Conservation (phyloP, 208 protist genomes). For the Acanthamoeba quina region DNA sequence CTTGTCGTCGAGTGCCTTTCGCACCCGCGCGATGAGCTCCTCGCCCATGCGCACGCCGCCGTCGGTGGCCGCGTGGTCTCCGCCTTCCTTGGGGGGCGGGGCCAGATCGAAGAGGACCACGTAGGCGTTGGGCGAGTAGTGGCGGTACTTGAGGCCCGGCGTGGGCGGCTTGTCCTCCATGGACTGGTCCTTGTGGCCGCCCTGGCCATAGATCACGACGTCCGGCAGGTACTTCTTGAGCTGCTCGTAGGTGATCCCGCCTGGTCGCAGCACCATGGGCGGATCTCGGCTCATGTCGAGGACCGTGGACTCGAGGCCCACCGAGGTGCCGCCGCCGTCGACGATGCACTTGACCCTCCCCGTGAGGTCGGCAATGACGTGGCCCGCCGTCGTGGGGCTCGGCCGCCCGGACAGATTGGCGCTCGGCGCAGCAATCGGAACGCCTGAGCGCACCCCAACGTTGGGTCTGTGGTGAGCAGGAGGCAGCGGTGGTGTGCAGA, state of each 20-base stretch:
- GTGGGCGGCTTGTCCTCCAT: conserved; percentile 78
- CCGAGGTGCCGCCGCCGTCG: conserved; percentile 72
- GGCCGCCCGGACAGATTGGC: conserved; percentile 21
- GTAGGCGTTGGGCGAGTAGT: conserved; percentile 79
- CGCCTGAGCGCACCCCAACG: not conserved
- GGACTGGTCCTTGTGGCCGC: not conserved
- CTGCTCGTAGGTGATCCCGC: conserved; percentile 80
- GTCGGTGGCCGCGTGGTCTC: not conserved
- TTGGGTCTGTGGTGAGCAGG: not conserved
- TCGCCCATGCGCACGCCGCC: conserved; percentile 40
- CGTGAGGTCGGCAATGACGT: conserved; percentile 14
- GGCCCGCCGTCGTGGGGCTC: conserved; percentile 30
- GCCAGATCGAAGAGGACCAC: conserved; percentile 64
- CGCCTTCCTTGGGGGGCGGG: not conserved
- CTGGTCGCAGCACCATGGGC: conserved; percentile 78
- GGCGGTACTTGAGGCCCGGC: conserved; percentile 81
- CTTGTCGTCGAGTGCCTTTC: conserved; percentile 2
- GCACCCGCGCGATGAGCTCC: not conserved
- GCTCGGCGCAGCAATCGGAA: conserved; percentile 24
- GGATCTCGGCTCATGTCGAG: conserved; percentile 72
- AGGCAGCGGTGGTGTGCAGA: not conserved
- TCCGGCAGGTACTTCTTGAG: conserved; percentile 23
- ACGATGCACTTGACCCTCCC: conserved; percentile 55
- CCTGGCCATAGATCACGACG: not conserved
- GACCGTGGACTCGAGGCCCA: conserved; percentile 82